Evolutionary conservation across 768 basidiomycete genomes (phyloP), one percentile per base, ranked within the genome.

Genomic region (Suillus weaverae): DNA sequence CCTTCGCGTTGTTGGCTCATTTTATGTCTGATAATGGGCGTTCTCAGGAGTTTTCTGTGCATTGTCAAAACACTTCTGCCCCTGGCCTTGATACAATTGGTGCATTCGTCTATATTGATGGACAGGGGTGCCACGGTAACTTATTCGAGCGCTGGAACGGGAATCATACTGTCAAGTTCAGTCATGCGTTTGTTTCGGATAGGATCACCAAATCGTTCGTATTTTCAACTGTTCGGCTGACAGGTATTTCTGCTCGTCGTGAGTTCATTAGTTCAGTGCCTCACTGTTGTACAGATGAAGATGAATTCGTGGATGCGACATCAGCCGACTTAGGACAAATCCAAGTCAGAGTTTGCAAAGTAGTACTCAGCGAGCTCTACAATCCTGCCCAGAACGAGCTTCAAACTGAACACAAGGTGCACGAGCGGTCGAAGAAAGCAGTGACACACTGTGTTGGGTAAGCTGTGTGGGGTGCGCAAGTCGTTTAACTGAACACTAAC

Each of bases 371-470:
- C 9, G 36, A 43, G 4, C n/a, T 13, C 35, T 54, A 6, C 30
- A 20, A 43, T 32, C 26, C 26, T 18, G 18, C 57, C 5, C 26
- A 59, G 26, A 20, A 30, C 6, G 26, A 39, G 5, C 9, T 59
- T 41, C 39, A 59, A 41, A 59, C 57, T 13, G 57, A 70, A 55
- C 54, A 59, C 57, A 77, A 72, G 44, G 55, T 76, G 10, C 74
- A 76, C 43, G 76, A 76, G 30, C 73, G 73, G 33, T 67, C 71
- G 33, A 76, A 76, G 66, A 76, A 76, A 64, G 75, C 71, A 18
- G 64, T 77, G 11, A 68, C 73, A 1, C 73, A 76, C 10, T 70
- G 73, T 62, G 68, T 76, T 38, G 70, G 71, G 76, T 76, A 26
- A 50, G 48, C 14, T 26, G 22, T 62, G 67, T 76, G 41, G 67